A percentile compares a stretch with the other conserved stretches of the same genome.
These are phyloP conservation scores for Colletotrichum kahawae DNA, from an alignment of 2,329 filamentous ascomycete genomes.

Conservation along the genomic window DNA sequence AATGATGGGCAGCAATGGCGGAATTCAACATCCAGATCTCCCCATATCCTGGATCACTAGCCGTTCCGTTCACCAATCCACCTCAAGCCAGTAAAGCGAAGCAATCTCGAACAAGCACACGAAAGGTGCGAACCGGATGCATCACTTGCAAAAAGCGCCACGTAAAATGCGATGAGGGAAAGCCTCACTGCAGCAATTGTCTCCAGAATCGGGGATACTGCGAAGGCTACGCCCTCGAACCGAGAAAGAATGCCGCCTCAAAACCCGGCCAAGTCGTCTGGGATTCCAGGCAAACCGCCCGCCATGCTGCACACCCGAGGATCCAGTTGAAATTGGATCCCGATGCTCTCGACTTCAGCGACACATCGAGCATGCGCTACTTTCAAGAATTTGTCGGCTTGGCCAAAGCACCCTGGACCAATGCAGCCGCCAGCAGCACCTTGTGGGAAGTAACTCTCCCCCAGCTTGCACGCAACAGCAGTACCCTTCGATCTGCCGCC, in stretches of 20 bases:
- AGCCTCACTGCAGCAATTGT: constrained; percentile 23
- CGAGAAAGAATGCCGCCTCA: constrained; percentile 15
- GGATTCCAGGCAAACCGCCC: constrained; percentile 25
- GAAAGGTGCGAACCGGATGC: constrained; percentile 23
- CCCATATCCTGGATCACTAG: neutral
- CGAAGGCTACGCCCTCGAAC: constrained; percentile 16
- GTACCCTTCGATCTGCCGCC: constrained; percentile 33
- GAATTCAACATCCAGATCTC: neutral
- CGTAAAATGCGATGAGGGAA: constrained; percentile 24
- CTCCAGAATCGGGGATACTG: constrained; percentile 16
- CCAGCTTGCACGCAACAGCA: constrained; percentile 31
- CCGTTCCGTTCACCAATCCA: neutral
- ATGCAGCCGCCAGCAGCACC: constrained; percentile 26
- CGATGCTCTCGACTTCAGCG: constrained; percentile 21
- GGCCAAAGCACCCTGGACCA: constrained; percentile 31
- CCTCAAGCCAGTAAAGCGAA: constrained; percentile 6
- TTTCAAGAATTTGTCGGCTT: constrained; percentile 36
- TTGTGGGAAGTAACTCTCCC: constrained; percentile 35
- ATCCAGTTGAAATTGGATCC: constrained; percentile 21
- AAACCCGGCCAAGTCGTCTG: constrained; percentile 25
- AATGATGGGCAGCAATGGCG: neutral
- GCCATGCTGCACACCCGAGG: neutral
- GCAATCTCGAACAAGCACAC: constrained; percentile 17
- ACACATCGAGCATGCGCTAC: constrained; percentile 25
- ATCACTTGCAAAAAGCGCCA: constrained; percentile 24